Base-by-base conservation (phyloP, 2,329 filamentous ascomycete species). In the Raffaelea deltoideospora region DNA sequence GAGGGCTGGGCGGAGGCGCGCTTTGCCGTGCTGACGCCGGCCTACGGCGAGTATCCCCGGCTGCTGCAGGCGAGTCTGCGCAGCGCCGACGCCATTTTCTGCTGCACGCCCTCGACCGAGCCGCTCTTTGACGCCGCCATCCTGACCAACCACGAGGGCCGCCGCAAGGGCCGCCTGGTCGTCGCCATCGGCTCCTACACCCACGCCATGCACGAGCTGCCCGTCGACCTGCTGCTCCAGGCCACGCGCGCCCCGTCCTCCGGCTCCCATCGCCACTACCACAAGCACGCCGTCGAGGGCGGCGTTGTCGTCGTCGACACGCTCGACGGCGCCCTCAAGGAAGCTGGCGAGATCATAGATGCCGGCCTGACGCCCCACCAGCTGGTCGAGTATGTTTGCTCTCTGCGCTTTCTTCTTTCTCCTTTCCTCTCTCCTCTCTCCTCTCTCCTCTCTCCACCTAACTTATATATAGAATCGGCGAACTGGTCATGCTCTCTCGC, bases 311-410 rank as follows among this genome's bases (percentile, higher is more conserved):
- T 83, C 5, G 80, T 85, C 5, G 80, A 85, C 50, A 87, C 79
- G 10, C 64, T 93, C 0, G 77, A 84, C 21, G 82, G 81, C 0
- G 86, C 79, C 32, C 54, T 94, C 31, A 76, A 77, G 47, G 84
- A 94, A 52, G 81, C 87, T 0, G 88, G 88, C 0, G 88, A 96
- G 60, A 64, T 96, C 33, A 79, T 92, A 10, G 73, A 84, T 45
- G 83, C 84, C 0, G 76, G 75, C 0, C 61, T 95, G 21, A 65
- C 65, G 18, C 76, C 82, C 0, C 68, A 75, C 32, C 79, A 92
- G 47, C 68, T 95, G 4, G 82, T 94, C 1, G 88, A 95, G 70
- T 73, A 51, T 27, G 13, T 26, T 14, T 22, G 5, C 23, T 32
- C 29, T 32, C 11, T 4, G 15, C 7, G 28, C 35, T n/a, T 15